phyloP scores from a whole-genome alignment of 148 eudicot genomes.

The Mesembryanthemum crystallinum region DNA sequence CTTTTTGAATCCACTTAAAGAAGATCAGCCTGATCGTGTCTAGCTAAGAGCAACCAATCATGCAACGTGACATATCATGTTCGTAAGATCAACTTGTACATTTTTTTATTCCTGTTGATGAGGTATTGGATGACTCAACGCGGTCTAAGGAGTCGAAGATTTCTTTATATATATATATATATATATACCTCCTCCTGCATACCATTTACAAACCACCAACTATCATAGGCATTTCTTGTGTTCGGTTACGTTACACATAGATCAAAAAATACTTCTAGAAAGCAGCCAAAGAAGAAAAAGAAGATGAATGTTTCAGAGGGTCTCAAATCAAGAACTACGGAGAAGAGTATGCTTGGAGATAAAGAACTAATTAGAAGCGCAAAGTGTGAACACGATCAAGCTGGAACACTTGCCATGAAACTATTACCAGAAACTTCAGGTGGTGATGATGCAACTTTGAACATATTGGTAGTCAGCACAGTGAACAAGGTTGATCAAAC shows the following conservation, averaged over 20 bases:
- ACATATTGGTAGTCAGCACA: slow-evolving; percentile 11
- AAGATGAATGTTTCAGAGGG: neutral
- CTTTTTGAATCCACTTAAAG: neutral
- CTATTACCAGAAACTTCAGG: slow-evolving; percentile 20
- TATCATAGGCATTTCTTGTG: slow-evolving; percentile 1
- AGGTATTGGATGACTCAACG: too few relatives aligned
- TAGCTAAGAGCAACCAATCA: neutral
- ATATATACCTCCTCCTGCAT: slow-evolving; percentile 14
- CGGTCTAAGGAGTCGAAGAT: neutral
- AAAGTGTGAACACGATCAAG: too few relatives aligned
- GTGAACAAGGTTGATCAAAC: slow-evolving; percentile 20
- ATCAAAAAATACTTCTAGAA: neutral
- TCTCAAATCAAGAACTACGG: too few relatives aligned
- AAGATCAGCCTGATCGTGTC: neutral
- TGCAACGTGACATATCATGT: neutral
- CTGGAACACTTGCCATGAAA: neutral
- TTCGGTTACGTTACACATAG: neutral
- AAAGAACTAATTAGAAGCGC: neutral
- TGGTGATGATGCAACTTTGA: neutral
- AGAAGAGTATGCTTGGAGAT: neutral
- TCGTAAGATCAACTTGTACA: too few relatives aligned
- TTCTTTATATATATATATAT: slow-evolving; percentile 7
- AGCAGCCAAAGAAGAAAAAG: neutral
- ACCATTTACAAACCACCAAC: neutral
- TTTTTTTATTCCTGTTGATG: too few relatives aligned